Percentiles rank a stretch among this genome's conserved stretches.
These are phyloP conservation scores for Physcomitrellopsis africana DNA, from an alignment of 225 moss, liverwort and hornwort genomes.

Conservation along the genomic window DNA sequence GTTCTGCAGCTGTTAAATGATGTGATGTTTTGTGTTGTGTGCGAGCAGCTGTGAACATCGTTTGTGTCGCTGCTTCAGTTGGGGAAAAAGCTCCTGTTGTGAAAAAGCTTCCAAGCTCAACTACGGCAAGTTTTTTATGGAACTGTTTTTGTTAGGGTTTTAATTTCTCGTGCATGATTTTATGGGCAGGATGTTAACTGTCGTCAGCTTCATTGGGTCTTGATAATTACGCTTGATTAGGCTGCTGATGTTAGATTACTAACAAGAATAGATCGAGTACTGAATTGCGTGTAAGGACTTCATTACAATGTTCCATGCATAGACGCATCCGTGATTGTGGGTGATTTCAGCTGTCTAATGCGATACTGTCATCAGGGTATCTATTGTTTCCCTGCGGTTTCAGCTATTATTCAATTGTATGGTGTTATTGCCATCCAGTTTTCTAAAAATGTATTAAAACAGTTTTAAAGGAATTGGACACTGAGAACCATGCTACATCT, in stretches of 20 bases:
- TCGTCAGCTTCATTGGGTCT: not conserved
- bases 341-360: not conserved
- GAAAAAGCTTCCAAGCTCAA: constrained; percentile 66
- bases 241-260: not conserved
- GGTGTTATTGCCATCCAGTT: constrained; percentile 6
- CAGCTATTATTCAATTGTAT: constrained; percentile 20
- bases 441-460: not conserved
- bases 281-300: not conserved
- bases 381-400: not conserved
- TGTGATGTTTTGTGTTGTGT: constrained; percentile 28
- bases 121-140: constrained; percentile 39
- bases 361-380: not conserved
- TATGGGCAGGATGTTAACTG: not conserved
- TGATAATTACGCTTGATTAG: not conserved
- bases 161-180: constrained; percentile 11
- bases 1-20: not conserved
- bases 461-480: not conserved
- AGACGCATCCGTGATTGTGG: not conserved
- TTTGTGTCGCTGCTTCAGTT: constrained; percentile 58
- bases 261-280: not conserved
- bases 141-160: not conserved
- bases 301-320: not conserved
- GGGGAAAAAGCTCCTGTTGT: constrained; percentile 55
- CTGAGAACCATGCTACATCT: not conserved
- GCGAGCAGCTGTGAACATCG: constrained; percentile 48